Percentiles rank a stretch among this genome's conserved stretches.
phyloP scores from a whole-genome alignment of 2,329 filamentous ascomycete species.

The Aspergillus persii region DNA sequence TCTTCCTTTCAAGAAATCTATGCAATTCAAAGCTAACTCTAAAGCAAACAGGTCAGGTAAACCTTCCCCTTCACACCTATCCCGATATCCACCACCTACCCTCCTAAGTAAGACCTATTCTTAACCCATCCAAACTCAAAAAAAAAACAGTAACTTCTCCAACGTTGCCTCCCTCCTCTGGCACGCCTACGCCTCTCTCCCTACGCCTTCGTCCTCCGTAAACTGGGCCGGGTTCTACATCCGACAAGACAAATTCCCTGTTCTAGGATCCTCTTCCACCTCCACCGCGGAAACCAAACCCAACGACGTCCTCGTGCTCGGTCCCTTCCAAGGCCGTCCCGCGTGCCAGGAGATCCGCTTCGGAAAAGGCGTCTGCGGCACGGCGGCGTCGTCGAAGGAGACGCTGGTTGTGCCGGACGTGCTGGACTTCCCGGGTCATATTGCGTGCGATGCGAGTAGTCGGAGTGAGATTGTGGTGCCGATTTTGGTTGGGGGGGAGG shows the following conservation, averaged over 20 bases:
- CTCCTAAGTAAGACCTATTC: neutral
- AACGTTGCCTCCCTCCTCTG: constrained; percentile 50
- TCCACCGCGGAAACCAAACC: constrained; percentile 21
- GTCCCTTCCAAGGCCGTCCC: constrained; percentile 49
- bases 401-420: constrained; percentile 47
- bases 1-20: neutral
- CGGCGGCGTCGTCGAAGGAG: constrained; percentile 39
- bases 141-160: constrained; percentile 41
- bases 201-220: constrained; percentile 41
- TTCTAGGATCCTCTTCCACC: constrained; percentile 18
- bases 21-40: neutral
- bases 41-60: constrained; percentile 32
- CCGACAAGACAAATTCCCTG: constrained; percentile 42
- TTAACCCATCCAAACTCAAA: constrained; percentile 1
- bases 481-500: constrained; percentile 40
- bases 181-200: constrained; percentile 47
- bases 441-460: constrained; percentile 50
- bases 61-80: neutral
- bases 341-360: constrained; percentile 49
- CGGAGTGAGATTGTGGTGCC: constrained; percentile 52
- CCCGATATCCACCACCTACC: neutral
- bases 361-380: constrained; percentile 48
- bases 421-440: constrained; percentile 46
- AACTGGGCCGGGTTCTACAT: constrained; percentile 53
- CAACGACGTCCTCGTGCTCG: constrained; percentile 39